Base-by-base conservation (phyloP, 805 yeast genomes). In the Brettanomyces bruxellensis region DNA sequence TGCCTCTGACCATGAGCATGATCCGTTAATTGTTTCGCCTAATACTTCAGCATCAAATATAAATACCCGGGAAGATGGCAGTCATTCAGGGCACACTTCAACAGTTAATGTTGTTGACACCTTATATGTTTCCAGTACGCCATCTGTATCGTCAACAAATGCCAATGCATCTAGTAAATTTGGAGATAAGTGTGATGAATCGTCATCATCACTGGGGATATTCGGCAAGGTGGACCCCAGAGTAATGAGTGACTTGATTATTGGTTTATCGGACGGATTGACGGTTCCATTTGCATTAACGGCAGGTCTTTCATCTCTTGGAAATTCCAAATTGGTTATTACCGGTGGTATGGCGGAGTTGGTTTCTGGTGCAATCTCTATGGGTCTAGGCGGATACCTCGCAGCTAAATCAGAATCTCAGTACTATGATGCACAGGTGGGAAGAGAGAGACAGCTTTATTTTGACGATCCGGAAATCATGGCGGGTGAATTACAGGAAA, bases 211-310 rank as follows among this genome's bases (percentile, higher is more conserved):
- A n/a, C 18, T 28, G 18, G 34, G 25, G 6, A 25, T 79, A 35
- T 70, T 81, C 50, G 73, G 72, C 36, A 75, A 69, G 41, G 72
- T 85, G 45, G 93, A 85, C 60, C 99, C 99, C 8, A 79, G 99
- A 62, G 90, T 90, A 25, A 86, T 91, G 83, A 82, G 93, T 41
- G 98, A 91, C 64, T 74, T 86, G 47, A 88, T 91, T 54, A 91
- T 91, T 59, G 99, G 99, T 4, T 76, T 91, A 44, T 82, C 93
- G 34, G 99, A 91, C 63, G 99, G 99, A 4, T 75, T 91, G 53
- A 91, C 98, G 0, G 99, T 91, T 38, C 99, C 99, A n/a, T 91
- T 91, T 72, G 99, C 99, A 2, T 75, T 93, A 55, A 93, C 98
- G 1, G 98, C 99, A 0, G 99, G 98, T 43, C 74, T 91, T 47